These are phyloP conservation scores for Yarrowia osloensis DNA, from an alignment of 805 yeast species.

Conservation along the genomic window DNA sequence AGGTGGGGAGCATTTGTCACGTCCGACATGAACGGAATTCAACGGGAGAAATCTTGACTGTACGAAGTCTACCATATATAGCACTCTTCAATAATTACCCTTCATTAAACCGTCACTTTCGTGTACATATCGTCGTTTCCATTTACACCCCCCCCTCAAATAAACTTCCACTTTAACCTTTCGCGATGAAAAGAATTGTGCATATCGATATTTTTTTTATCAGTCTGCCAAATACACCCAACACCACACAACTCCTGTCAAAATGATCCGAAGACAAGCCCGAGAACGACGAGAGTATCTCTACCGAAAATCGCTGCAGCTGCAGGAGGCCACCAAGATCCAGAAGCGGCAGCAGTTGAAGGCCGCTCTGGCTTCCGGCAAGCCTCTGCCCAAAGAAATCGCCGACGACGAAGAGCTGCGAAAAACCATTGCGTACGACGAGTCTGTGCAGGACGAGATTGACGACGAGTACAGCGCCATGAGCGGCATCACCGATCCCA, in stretches of 20 bases:
- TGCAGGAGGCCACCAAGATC: conserved; percentile 82
- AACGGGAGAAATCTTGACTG: too few species aligned
- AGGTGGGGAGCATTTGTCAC: too few species aligned
- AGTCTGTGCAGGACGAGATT: conserved; percentile 62
- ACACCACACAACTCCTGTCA: neutral
- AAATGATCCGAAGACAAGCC: conserved; percentile 82
- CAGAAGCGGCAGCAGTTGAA: conserved; percentile 85
- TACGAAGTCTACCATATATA: too few species aligned
- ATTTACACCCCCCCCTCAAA: neutral
- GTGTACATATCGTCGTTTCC: too few species aligned
- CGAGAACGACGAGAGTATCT: conserved; percentile 94
- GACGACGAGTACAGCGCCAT: conserved; percentile 92
- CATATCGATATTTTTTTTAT: neutral
- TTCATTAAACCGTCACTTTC: too few species aligned
- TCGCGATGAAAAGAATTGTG: neutral
- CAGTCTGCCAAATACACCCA: neutral
- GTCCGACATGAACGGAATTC: too few species aligned
- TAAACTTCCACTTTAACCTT: neutral
- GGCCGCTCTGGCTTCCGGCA: conserved; percentile 88
- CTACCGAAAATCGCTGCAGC: conserved; percentile 82
- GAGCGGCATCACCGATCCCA: conserved; percentile 88
- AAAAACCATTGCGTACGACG: conserved; percentile 83
- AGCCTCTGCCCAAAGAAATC: conserved; percentile 82
- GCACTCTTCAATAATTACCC: too few species aligned
- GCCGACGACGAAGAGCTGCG: conserved; percentile 85